Base-by-base conservation (phyloP, 163 green algal species). In the Botryococcus braunii region DNA sequence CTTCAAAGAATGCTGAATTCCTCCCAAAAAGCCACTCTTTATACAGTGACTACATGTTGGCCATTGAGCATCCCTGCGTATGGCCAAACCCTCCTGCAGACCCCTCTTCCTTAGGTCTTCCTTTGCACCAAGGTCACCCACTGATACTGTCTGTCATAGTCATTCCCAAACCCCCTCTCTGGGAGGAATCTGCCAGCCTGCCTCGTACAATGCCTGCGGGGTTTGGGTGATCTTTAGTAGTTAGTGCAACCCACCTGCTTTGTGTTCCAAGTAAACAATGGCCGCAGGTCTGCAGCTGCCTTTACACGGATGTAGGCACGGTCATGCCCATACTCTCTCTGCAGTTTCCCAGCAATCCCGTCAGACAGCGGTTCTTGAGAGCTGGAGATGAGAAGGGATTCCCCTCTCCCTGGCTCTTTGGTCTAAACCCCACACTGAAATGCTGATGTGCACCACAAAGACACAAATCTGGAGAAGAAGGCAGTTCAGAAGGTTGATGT, bases 221-320 rank as follows among this genome's bases (percentile, higher is more conserved):
- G 8, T 29, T 43, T n/a, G 27, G 32, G 25, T 11, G 27, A 50
- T 56, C 21, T 11, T 13, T 63, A 21, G 25, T 37, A 21, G 31
- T 71, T 27, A 4, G 48, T 68, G 34, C 85, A 72, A 50, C 87
- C 87, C 3, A 91, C 70, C 82, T 95, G 88, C 77, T 95, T 95
- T 0, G 88, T 95, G 75, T 96, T 96, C 90, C 90, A 96, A 48
- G 62, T 88, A 69, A 93, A 95, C 29, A 81, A 68, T 52, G 71
- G 83, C 37, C 74, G 62, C 62, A 95, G 74, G 73, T 96, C 90
- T 2, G 76, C 79, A 11, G 86, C 66, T 32, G 95, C 32, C 56
- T 86, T 70, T 17, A 96, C 76, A 6, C 75, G 74, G 0, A 93
- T 29, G 23, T 82, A 76, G 11, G 84, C 89, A 77, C 93, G 83